phyloP scores from a whole-genome alignment of 257 asterid species.

The Thymus mandschuricus region DNA sequence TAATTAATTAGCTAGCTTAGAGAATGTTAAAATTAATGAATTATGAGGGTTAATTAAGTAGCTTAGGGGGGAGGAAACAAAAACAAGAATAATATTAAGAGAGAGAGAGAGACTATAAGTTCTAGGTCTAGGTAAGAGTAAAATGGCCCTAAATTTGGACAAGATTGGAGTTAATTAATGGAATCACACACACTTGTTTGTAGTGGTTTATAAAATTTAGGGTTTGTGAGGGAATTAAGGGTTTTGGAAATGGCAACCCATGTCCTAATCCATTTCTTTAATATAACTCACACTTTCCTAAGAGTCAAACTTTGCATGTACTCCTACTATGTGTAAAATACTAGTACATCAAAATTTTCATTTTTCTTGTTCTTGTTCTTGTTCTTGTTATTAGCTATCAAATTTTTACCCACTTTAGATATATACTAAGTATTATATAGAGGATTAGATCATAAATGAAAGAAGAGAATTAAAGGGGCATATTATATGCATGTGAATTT shows the following conservation, averaged over 20 bases:
- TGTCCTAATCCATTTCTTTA: slow-evolving; percentile 24
- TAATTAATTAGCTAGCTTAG: not conserved
- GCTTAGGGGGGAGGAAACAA: slow-evolving; percentile 38
- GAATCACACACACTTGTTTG: slow-evolving; percentile 30
- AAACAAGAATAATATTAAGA: slow-evolving; percentile 32
- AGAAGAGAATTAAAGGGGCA: not conserved
- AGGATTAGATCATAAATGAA: not conserved
- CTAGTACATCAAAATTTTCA: too few species aligned
- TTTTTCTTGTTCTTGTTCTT: too few species aligned
- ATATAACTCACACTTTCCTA: slow-evolving; percentile 47
- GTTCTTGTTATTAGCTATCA: too few species aligned
- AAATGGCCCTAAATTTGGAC: slow-evolving; percentile 36
- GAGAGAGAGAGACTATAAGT: slow-evolving; percentile 38
- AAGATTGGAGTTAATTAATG: slow-evolving; percentile 36
- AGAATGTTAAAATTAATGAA: not conserved
- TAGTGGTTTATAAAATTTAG: slow-evolving; percentile 42
- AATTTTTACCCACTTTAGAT: too few species aligned
- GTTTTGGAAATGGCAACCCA: slow-evolving; percentile 49
- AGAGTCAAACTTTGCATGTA: slow-evolving; percentile 46
- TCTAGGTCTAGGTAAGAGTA: slow-evolving; percentile 59
- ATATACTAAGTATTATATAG: too few species aligned
- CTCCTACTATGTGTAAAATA: too few species aligned
- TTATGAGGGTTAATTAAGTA: too few species aligned
- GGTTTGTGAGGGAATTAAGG: slow-evolving; percentile 54
- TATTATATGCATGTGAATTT: slow-evolving; percentile 27